phyloP scores from a whole-genome alignment of 2,329 filamentous ascomycete genomes.

The Botryotinia globosa region DNA sequence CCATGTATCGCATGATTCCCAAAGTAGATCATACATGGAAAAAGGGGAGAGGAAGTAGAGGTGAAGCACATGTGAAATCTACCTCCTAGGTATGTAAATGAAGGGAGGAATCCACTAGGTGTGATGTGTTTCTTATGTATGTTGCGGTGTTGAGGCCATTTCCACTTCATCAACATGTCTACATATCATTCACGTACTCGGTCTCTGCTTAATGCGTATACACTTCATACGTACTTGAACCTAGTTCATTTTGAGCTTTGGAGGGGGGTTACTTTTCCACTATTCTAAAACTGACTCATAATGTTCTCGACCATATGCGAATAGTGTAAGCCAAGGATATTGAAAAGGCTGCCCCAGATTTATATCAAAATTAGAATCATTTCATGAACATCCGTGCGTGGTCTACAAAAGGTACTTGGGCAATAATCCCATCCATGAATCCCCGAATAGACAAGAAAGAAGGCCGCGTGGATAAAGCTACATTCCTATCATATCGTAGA shows the following conservation, averaged over 20 bases:
- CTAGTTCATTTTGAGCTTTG: constrained; percentile 10
- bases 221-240: constrained; percentile 15
- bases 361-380: constrained; percentile 5
- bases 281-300: constrained; percentile 16
- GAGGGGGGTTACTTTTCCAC: constrained; percentile 3
- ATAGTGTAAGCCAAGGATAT: constrained; percentile 10
- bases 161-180: neutral
- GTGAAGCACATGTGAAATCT: constrained; percentile 7
- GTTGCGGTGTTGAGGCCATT: constrained; percentile 13
- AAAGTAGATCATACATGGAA: constrained; percentile 14
- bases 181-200: neutral
- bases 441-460: constrained; percentile 5
- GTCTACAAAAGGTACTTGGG: neutral
- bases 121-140: constrained; percentile 15
- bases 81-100: neutral
- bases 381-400: neutral
- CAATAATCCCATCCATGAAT: neutral
- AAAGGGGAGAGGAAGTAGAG: constrained; percentile 1
- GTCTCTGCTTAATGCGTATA: constrained; percentile 2
- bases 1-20: constrained; percentile 15
- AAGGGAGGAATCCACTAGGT: constrained; percentile 7
- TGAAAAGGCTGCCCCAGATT: constrained; percentile 10
- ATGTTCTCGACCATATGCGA: constrained; percentile 18
- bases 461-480: constrained; percentile 9
- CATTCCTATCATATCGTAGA: neutral